These are phyloP conservation scores for Trematosphaeria pertusa DNA, from an alignment of 2,329 filamentous ascomycete genomes.

Conservation along the genomic window DNA sequence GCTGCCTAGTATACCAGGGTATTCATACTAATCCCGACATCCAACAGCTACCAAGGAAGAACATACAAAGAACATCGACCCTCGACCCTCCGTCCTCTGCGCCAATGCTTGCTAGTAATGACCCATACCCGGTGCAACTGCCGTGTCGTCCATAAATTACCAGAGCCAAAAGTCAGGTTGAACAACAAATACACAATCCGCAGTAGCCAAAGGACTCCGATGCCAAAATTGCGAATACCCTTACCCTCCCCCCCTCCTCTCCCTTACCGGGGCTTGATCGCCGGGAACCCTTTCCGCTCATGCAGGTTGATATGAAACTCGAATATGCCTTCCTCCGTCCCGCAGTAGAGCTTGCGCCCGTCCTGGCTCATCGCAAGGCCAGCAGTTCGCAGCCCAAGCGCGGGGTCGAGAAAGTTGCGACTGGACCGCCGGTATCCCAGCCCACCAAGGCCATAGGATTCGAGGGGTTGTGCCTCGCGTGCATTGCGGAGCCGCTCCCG, in stretches of 20 bases:
- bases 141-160: constrained; percentile 15
- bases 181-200: constrained; percentile 10
- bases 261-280: constrained; percentile 46
- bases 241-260: no score
- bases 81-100: constrained; percentile 1
- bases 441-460: constrained; percentile 32
- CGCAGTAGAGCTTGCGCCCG: constrained; percentile 55
- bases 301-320: constrained; percentile 73
- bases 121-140: constrained; percentile 13
- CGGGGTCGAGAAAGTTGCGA: constrained; percentile 35
- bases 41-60: constrained; percentile 2
- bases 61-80: constrained; percentile 2
- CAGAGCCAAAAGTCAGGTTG: constrained; percentile 2
- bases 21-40: constrained; percentile 9
- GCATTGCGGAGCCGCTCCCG: constrained; percentile 46
- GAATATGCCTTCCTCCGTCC: constrained; percentile 74
- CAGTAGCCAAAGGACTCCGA: constrained; percentile 1
- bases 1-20: constrained; percentile 7
- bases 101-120: constrained; percentile 12
- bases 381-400: constrained; percentile 53
- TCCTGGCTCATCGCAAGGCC: constrained; percentile 58
- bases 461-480: constrained; percentile 34
- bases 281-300: constrained; percentile 61
- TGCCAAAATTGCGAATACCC: no score
- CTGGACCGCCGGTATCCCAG: constrained; percentile 32